A percentile compares a stretch with the other conserved stretches of the same genome.
These are phyloP conservation scores for Psilocybe cyanescens DNA, from an alignment of 768 basidiomycete genomes.

Conservation along the genomic window DNA sequence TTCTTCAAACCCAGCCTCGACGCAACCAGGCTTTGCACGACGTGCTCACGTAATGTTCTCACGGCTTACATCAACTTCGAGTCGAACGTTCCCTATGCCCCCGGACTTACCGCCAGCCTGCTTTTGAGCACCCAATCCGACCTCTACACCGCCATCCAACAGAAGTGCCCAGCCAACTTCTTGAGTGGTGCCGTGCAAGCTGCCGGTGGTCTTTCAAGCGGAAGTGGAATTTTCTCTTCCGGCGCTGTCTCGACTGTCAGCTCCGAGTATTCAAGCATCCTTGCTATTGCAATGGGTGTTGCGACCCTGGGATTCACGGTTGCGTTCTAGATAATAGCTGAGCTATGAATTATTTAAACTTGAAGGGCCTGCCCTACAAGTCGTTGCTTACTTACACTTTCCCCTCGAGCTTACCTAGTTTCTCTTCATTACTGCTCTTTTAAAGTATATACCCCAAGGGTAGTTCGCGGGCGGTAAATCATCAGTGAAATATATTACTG, in stretches of 20 bases:
- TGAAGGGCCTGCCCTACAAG: background rate
- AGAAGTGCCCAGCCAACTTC: slow-evolving; percentile 75
- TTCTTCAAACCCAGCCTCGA: slow-evolving; percentile 62
- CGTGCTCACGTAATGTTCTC: slow-evolving; percentile 81
- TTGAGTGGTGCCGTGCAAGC: slow-evolving; percentile 68
- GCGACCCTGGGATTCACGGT: slow-evolving; percentile 27
- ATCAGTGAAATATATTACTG: slow-evolving; percentile 18
- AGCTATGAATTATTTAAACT: slow-evolving; percentile 12
- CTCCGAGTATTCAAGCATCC: slow-evolving; percentile 23
- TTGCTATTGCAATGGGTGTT: slow-evolving; percentile 30
- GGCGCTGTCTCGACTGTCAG: slow-evolving; percentile 27
- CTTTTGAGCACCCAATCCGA: slow-evolving; percentile 67
- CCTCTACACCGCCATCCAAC: slow-evolving; percentile 65
- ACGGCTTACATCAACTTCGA: slow-evolving; percentile 80
- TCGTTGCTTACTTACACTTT: slow-evolving; percentile 15
- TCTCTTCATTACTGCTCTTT: slow-evolving; percentile 6
- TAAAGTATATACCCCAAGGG: slow-evolving; percentile 23
- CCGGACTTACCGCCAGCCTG: slow-evolving; percentile 67
- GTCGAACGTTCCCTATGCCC: slow-evolving; percentile 69
- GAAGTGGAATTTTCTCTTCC: slow-evolving; percentile 27
- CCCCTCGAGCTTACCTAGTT: slow-evolving; percentile 17
- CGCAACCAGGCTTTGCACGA: slow-evolving; percentile 67
- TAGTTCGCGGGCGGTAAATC: slow-evolving; percentile 16
- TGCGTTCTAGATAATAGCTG: slow-evolving; percentile 25
- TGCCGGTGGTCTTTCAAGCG: slow-evolving; percentile 54